Evolutionary conservation across 805 yeast species (phyloP).

Genomic region (Yamadazyma phyllophila): DNA sequence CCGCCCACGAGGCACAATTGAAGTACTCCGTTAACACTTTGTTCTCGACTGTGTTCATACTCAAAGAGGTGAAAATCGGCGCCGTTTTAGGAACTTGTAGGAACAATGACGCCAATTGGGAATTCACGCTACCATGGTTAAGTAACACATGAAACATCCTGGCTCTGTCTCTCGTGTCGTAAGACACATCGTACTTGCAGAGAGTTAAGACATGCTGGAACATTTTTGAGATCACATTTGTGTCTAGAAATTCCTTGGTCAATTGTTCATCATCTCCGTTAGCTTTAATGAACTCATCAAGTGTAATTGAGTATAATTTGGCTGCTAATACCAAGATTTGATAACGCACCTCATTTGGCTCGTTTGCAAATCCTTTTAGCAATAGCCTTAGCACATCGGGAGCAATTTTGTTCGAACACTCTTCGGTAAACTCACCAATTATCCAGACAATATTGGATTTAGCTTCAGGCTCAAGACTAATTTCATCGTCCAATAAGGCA

Average conservation of each 20-base stretch:
- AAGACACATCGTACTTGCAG: constrained; percentile 68
- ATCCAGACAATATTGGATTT: constrained; percentile 87
- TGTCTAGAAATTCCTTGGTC: constrained; percentile 33
- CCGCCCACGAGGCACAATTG: constrained; percentile 47
- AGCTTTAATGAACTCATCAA: constrained; percentile 38
- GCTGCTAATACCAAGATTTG: constrained; percentile 74
- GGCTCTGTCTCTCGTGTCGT: constrained; percentile 83
- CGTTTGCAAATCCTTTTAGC: constrained; percentile 51
- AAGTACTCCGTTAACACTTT: constrained; percentile 20
- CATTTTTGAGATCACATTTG: constrained; percentile 41
- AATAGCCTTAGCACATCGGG: constrained; percentile 73
- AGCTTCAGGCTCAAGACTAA: constrained; percentile 45
- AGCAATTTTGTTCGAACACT: constrained; percentile 44
- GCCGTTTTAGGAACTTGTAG: constrained; percentile 76
- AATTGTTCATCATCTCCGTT: constrained; percentile 9
- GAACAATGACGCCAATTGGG: constrained; percentile 64
- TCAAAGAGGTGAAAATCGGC: constrained; percentile 39
- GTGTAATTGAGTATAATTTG: constrained; percentile 59
- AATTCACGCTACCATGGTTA: constrained; percentile 38
- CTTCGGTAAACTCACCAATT: constrained; percentile 71
- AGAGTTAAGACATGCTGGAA: constrained; percentile 62
- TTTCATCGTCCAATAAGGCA: constrained; percentile 23
- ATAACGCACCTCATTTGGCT: constrained; percentile 58
- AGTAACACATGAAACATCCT: constrained; percentile 67
- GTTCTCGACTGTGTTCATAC: constrained; percentile 6